Evolutionary conservation across 2,329 filamentous ascomycete genomes (phyloP).

Genomic region (Diplodia mutila): DNA sequence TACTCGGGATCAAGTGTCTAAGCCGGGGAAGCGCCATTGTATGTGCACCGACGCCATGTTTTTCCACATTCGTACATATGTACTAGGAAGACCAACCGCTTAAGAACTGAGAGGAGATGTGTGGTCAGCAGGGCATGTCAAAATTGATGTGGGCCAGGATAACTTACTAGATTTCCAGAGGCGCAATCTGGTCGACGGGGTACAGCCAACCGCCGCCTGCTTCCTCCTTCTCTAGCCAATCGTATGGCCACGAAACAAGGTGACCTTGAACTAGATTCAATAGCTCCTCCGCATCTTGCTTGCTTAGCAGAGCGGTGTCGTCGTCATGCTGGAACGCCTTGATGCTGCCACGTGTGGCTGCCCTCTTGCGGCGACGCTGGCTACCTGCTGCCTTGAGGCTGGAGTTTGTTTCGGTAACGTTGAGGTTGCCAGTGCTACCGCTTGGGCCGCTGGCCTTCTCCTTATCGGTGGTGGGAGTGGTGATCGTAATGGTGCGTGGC

Average conservation of each 20-base stretch:
- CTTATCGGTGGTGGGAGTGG: constrained; percentile 32
- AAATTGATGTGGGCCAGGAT: neutral
- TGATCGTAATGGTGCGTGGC: constrained; percentile 42
- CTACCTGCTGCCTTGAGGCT: constrained; percentile 43
- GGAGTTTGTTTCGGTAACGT: neutral
- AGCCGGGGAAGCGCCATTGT: neutral
- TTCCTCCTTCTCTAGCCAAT: constrained; percentile 86
- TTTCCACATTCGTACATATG: constrained; percentile 4
- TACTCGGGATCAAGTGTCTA: neutral
- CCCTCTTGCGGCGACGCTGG: constrained; percentile 66
- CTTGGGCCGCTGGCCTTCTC: constrained; percentile 5
- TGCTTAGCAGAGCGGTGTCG: constrained; percentile 67
- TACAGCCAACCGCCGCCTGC: constrained; percentile 95
- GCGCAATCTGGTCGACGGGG: constrained; percentile 92
- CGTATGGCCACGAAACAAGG: constrained; percentile 90
- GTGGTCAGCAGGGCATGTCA: neutral
- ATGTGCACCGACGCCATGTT: neutral
- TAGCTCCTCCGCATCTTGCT: constrained; percentile 78
- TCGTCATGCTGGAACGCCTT: constrained; percentile 68
- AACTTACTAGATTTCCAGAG: constrained; percentile 92
- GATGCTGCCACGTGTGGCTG: constrained; percentile 70
- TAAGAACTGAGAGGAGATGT: neutral
- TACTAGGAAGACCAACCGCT: neutral
- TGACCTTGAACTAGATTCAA: constrained; percentile 83
- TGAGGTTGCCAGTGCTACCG: neutral